Conservation (phyloP, 495 filamentous ascomycete genomes). For the Neohortaea acidophila region DNA sequence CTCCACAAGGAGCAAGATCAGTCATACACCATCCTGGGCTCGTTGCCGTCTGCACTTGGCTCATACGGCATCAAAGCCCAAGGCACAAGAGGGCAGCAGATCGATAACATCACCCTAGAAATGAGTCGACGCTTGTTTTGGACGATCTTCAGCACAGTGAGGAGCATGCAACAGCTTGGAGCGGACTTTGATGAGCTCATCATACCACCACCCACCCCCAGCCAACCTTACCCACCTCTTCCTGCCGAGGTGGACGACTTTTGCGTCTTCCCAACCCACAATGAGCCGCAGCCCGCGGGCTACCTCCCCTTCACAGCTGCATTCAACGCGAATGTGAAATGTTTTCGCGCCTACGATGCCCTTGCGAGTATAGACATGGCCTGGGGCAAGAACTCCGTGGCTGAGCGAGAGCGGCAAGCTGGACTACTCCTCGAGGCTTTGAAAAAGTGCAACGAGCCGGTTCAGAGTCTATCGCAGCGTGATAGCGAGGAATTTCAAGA, state of each 20-base stretch:
- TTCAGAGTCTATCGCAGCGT: too few species aligned
- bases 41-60: constrained; percentile 4
- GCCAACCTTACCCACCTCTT: constrained; percentile 63
- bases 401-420: constrained; percentile 60
- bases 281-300: constrained; percentile 46
- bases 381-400: constrained; percentile 52
- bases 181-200: constrained; percentile 45
- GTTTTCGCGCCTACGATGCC: constrained; percentile 55
- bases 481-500: too few species aligned
- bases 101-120: constrained; percentile 62
- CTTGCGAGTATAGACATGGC: constrained; percentile 56
- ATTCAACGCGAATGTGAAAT: constrained; percentile 60
- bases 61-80: constrained; percentile 23
- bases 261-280: constrained; percentile 47
- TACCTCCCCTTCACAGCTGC: constrained; percentile 49
- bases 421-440: constrained; percentile 35
- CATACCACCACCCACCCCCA: constrained; percentile 54
- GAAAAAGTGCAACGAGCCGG: constrained; percentile 12
- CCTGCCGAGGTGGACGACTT: constrained; percentile 69
- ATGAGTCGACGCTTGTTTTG: constrained; percentile 68
- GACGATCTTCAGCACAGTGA: constrained; percentile 52
- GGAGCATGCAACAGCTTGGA: constrained; percentile 55
- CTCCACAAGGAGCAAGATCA: constrained; percentile 37
- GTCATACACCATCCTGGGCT: constrained; percentile 4
- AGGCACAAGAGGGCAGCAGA: constrained; percentile 21